phyloP scores from a whole-genome alignment of 1,284 basidiomycete genomes.

The Austroboletus novae-zelandiae region DNA sequence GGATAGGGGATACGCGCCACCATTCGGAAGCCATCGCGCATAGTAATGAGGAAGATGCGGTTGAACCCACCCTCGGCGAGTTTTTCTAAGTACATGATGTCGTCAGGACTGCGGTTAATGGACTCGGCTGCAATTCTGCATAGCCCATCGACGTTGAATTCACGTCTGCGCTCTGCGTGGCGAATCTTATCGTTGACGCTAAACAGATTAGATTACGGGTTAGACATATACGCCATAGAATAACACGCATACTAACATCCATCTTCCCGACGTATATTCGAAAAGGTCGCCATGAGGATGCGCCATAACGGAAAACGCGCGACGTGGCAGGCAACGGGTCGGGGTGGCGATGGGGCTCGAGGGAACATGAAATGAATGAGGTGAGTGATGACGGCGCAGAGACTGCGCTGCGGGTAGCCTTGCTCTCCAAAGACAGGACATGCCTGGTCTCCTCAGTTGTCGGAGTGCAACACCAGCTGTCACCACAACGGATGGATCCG shows the following conservation, averaged over 20 bases:
- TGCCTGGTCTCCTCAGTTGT: no score
- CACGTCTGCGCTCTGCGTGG: slow-evolving; percentile 40
- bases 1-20: slow-evolving; percentile 51
- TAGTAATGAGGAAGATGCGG: slow-evolving; percentile 35
- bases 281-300: no score
- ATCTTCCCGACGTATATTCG: not conserved
- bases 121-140: slow-evolving; percentile 47
- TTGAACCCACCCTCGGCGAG: slow-evolving; percentile 45
- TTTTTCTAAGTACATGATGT: slow-evolving; percentile 35
- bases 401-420: no score
- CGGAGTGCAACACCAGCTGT: no score
- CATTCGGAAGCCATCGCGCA: slow-evolving; percentile 43
- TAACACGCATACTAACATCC: not conserved
- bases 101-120: slow-evolving; percentile 38
- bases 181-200: slow-evolving; percentile 34
- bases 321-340: no score
- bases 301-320: no score
- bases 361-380: no score
- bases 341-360: no score
- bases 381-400: no score
- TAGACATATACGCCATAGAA: not conserved
- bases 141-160: slow-evolving; percentile 42
- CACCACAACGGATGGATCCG: no score
- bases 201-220: slow-evolving; percentile 2
- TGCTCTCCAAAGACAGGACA: no score